phyloP scores from a whole-genome alignment of 2,329 filamentous ascomycete genomes.

The Cordyceps fumosorosea region DNA sequence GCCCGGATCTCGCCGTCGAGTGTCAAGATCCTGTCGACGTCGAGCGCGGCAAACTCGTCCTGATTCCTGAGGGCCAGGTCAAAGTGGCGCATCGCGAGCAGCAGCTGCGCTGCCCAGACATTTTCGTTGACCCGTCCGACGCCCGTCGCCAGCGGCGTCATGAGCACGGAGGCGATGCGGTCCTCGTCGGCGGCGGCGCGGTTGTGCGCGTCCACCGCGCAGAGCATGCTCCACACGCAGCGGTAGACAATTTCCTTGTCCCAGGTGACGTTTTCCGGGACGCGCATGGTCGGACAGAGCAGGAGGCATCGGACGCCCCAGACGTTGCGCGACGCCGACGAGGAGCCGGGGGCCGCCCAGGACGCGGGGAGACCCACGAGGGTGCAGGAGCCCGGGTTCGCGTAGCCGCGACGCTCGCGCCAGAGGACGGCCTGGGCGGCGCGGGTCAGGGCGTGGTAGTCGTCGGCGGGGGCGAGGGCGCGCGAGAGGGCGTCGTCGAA shows the following conservation, averaged over 20 bases:
- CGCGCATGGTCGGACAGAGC: slow-evolving; percentile 48
- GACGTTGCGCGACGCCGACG: slow-evolving; percentile 25
- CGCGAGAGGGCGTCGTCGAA: slow-evolving; percentile 49
- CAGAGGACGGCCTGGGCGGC: slow-evolving; percentile 40
- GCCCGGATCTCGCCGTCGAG: slow-evolving; percentile 5
- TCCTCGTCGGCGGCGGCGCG: slow-evolving; percentile 17
- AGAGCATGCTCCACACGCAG: slow-evolving; percentile 45
- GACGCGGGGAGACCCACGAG: slow-evolving; percentile 37
- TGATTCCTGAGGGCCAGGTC: slow-evolving; percentile 38
- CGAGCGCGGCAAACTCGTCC: slow-evolving; percentile 33
- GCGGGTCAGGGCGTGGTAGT: slow-evolving; percentile 41
- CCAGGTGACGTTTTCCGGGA: slow-evolving; percentile 38
- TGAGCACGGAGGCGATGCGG: slow-evolving; percentile 37
- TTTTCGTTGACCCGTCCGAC: slow-evolving; percentile 37
- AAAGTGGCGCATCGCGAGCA: slow-evolving; percentile 46
- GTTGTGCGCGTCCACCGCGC: slow-evolving; percentile 42
- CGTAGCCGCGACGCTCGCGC: slow-evolving; percentile 40
- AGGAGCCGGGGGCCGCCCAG: slow-evolving; percentile 16
- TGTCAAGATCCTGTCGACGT: slow-evolving; percentile 9
- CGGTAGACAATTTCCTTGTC: slow-evolving; percentile 48
- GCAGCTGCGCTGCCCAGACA: slow-evolving; percentile 43
- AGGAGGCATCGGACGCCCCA: slow-evolving; percentile 39
- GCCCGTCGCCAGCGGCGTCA: slow-evolving; percentile 47
- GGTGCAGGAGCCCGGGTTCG: slow-evolving; percentile 44
- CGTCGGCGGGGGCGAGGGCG: slow-evolving; percentile 35